Conservation (phyloP, 108 stramenopile species). For the Nitzschia putrida region DNA sequence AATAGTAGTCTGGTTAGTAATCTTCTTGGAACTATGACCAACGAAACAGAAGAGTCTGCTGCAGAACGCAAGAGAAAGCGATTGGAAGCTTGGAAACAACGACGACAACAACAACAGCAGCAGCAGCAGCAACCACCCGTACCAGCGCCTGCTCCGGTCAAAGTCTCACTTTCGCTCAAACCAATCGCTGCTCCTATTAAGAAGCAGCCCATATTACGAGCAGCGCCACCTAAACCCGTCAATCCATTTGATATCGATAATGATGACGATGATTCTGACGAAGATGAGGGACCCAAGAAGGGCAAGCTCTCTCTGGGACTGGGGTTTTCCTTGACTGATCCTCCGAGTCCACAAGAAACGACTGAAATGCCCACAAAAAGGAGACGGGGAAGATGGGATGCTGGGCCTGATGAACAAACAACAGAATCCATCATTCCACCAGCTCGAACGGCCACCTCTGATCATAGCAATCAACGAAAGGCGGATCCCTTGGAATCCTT, state of each 20-base stretch:
- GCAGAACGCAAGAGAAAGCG: conserved; percentile 83
- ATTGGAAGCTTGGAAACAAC: conserved; percentile 82
- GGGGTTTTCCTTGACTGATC: conserved; percentile 25
- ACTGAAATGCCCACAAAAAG: conserved; percentile 9
- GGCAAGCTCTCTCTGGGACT: conserved; percentile 21
- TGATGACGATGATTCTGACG: conserved; percentile 31
- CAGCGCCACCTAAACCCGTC: conserved; percentile 9
- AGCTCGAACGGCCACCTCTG: neutral
- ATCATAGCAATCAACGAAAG: neutral
- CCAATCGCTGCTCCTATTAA: conserved; percentile 18
- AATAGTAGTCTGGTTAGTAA: too few relatives aligned
- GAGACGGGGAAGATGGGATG: conserved; percentile 44
- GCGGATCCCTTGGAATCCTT: conserved; percentile 79
- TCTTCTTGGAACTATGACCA: too few relatives aligned
- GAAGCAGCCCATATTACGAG: conserved; percentile 14
- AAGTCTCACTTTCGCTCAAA: conserved; percentile 37
- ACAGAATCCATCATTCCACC: neutral
- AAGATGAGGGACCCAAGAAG: conserved; percentile 15
- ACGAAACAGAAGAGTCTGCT: conserved; percentile 35
- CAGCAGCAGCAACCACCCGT: neutral
- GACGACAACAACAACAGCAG: conserved; percentile 45
- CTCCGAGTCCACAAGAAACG: conserved; percentile 15
- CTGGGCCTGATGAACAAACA: conserved; percentile 43
- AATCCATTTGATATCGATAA: conserved; percentile 38
- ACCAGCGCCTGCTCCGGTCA: conserved; percentile 20